Conservation (phyloP, 2,329 filamentous ascomycete species). For the Phaeophleospora eucalypticola region DNA sequence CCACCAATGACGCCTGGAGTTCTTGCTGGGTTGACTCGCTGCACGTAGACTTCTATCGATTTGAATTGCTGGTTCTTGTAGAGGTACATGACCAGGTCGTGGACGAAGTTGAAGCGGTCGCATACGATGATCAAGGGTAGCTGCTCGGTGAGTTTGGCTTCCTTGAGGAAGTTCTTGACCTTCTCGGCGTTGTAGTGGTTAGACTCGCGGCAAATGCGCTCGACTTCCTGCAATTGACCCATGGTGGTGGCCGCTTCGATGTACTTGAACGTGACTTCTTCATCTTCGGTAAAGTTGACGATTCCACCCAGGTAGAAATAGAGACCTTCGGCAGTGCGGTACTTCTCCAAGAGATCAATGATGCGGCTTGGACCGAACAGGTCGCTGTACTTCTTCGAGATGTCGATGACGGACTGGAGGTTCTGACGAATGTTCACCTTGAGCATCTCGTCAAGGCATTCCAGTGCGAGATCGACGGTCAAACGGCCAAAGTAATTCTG, state of each 20-base stretch:
- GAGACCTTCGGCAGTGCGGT: slow-evolving; percentile 92
- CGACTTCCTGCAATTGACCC: slow-evolving; percentile 90
- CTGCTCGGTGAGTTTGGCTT: slow-evolving; percentile 86
- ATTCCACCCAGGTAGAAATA: slow-evolving; percentile 99
- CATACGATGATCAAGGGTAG: slow-evolving; percentile 96
- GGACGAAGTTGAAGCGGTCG: slow-evolving; percentile 98
- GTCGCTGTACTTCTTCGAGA: slow-evolving; percentile 97
- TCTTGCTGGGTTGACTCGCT: slow-evolving; percentile 87
- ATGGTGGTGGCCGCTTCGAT: slow-evolving; percentile 95
- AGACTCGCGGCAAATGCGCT: slow-evolving; percentile 94
- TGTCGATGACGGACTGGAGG: slow-evolving; percentile 85
- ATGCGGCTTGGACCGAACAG: slow-evolving; percentile 81
- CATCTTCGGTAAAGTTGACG: slow-evolving; percentile 92
- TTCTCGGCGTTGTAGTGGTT: slow-evolving; percentile 87
- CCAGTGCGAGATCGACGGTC: slow-evolving; percentile 89
- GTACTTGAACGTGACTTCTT: slow-evolving; percentile 98
- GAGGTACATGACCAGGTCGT: slow-evolving; percentile 90
- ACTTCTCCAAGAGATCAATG: slow-evolving; percentile 94
- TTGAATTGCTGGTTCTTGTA: slow-evolving; percentile 99
- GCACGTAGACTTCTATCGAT: slow-evolving; percentile 96
- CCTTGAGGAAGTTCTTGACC: slow-evolving; percentile 99
- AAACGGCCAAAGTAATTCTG: slow-evolving; percentile 89
- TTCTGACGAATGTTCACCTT: slow-evolving; percentile 96
- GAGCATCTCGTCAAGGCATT: slow-evolving; percentile 94
- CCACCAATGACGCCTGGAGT: slow-evolving; percentile 92